These are phyloP conservation scores for Artomyces pyxidatus DNA, from an alignment of 768 basidiomycete genomes.

Conservation along the genomic window DNA sequence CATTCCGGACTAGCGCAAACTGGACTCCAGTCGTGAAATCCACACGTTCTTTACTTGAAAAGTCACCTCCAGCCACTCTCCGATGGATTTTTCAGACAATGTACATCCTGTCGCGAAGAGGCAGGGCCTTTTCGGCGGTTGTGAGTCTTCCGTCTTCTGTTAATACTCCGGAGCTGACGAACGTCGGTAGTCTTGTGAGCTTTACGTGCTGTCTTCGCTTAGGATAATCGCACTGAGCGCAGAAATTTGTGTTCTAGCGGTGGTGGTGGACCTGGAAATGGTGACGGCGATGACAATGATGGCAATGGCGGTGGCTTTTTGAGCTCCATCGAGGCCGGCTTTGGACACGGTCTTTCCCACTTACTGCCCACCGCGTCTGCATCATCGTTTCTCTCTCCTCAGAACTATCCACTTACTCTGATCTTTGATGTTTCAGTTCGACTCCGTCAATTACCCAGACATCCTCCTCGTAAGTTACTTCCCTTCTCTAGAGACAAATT, in stretches of 20 bases:
- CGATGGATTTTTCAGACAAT: background rate
- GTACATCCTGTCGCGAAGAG: constrained; percentile 14
- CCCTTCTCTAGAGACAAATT: background rate
- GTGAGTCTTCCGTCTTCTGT: constrained; percentile 17
- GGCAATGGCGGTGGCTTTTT: constrained; percentile 7
- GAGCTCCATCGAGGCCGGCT: too few species aligned
- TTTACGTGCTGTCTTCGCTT: too few species aligned
- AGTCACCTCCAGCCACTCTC: constrained; percentile 2
- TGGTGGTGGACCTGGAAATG: background rate
- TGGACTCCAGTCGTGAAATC: too few species aligned
- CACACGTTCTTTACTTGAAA: constrained; percentile 1
- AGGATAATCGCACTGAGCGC: too few species aligned
- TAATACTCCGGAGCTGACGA: background rate
- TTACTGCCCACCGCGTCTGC: too few species aligned
- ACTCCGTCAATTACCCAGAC: constrained; percentile 12
- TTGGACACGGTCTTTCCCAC: too few species aligned
- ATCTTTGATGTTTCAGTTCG: too few species aligned
- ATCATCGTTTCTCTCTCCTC: too few species aligned
- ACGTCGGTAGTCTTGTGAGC: too few species aligned
- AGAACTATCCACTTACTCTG: too few species aligned
- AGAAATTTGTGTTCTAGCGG: background rate
- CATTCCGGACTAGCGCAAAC: too few species aligned
- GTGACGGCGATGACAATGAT: background rate
- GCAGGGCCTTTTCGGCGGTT: constrained; percentile 20
- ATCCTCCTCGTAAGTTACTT: constrained; percentile 19